phyloP scores from a whole-genome alignment of 139 green algal species.

The Tetradesmus obliquus region DNA sequence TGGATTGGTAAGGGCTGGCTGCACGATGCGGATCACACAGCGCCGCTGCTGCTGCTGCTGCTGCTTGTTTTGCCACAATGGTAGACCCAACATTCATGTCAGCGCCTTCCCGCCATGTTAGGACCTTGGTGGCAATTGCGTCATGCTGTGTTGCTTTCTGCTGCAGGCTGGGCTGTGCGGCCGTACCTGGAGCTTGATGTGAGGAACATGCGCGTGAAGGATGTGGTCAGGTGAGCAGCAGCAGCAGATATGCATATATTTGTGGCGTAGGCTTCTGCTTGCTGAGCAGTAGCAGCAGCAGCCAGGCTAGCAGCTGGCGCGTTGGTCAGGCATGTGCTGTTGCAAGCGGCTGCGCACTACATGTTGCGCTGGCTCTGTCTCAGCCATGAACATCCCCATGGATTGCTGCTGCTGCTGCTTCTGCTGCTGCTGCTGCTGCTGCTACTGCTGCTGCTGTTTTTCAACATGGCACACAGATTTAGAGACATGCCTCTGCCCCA shows the following conservation, averaged over 20 bases:
- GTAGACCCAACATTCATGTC: no score
- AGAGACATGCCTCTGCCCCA: constrained; percentile 19
- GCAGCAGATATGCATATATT: no score
- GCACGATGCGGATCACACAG: constrained; percentile 26
- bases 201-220: constrained; percentile 21
- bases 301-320: neutral
- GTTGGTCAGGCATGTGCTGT: no score
- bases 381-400: no score
- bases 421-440: no score
- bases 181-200: constrained; percentile 29
- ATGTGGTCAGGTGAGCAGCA: neutral
- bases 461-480: neutral
- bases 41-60: neutral
- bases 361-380: no score
- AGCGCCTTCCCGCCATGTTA: no score
- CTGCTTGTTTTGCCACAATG: no score
- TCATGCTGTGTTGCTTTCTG: neutral
- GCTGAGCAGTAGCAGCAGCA: neutral
- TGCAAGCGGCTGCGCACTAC: no score
- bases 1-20: constrained; percentile 15
- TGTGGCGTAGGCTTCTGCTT: neutral
- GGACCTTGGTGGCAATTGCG: no score
- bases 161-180: neutral
- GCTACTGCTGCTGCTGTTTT: no score
- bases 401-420: no score